A percentile compares a stretch with the other conserved stretches of the same genome.
Evolutionary conservation across 495 filamentous ascomycete genomes (phyloP).

Genomic region (Penicillium salamii): DNA sequence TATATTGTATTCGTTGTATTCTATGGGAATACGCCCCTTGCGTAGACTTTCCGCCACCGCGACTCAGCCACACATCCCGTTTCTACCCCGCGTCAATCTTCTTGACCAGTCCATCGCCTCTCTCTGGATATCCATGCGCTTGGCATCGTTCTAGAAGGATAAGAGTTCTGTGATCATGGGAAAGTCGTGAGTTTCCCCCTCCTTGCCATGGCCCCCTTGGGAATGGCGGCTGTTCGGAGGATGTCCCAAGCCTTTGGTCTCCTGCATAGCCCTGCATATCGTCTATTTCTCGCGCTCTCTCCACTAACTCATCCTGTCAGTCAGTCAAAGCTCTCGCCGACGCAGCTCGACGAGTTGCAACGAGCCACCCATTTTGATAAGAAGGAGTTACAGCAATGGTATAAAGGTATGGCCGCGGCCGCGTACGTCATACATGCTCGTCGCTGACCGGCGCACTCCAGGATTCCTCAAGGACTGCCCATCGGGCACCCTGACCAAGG

Average conservation of each 20-base stretch:
- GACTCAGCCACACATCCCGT: slow-evolving; percentile 25
- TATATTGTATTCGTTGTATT: too few relatives aligned
- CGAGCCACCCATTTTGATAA: slow-evolving; percentile 98
- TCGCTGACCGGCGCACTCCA: slow-evolving; percentile 31
- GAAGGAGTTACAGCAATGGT: slow-evolving; percentile 99
- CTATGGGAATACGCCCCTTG: neutral
- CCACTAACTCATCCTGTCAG: slow-evolving; percentile 39
- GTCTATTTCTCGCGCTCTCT: neutral
- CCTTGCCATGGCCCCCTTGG: slow-evolving; percentile 2
- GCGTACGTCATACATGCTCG: neutral
- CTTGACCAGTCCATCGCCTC: neutral
- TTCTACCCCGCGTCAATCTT: slow-evolving; percentile 25
- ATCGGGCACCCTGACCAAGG: slow-evolving; percentile 90
- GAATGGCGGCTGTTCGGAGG: neutral
- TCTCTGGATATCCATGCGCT: slow-evolving; percentile 6
- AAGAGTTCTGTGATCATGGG: slow-evolving; percentile 32
- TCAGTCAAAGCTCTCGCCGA: slow-evolving; percentile 91
- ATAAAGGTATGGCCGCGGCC: slow-evolving; percentile 75
- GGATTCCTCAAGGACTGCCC: slow-evolving; percentile 99
- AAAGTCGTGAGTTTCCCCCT: slow-evolving; percentile 41
- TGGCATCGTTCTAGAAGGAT: neutral
- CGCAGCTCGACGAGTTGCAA: slow-evolving; percentile 92
- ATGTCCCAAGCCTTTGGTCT: neutral
- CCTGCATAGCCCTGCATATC: neutral
- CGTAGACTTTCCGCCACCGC: slow-evolving; percentile 7